A percentile compares a stretch with the other conserved stretches of the same genome.
These are phyloP conservation scores for Populus nigra DNA, from an alignment of 345 rosid genomes.

Conservation along the genomic window DNA sequence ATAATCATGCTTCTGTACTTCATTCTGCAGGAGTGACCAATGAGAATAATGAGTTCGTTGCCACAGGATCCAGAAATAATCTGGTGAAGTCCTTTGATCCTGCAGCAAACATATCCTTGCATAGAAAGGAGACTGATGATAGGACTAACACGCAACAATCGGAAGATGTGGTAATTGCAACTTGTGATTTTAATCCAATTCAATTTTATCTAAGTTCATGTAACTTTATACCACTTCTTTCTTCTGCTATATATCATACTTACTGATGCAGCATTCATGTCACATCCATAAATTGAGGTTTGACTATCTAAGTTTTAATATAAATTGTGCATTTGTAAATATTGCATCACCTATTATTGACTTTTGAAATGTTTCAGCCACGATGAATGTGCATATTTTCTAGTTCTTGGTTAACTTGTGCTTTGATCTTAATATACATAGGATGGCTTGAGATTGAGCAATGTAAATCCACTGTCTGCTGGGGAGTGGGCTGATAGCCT, in stretches of 20 bases:
- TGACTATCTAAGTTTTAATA: not conserved
- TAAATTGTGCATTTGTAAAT: not conserved
- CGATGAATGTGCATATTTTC: not conserved
- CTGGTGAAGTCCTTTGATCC: conserved; percentile 31
- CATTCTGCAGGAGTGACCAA: conserved; percentile 14
- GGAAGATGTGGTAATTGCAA: conserved; percentile 42
- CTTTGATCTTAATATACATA: conserved; percentile 19
- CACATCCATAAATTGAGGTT: not conserved
- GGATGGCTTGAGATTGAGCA: conserved; percentile 43
- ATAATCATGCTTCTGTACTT: conserved; percentile 26
- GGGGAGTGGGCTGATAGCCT: conserved; percentile 97
- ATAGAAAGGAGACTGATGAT: conserved; percentile 28
- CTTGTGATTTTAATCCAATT: not conserved
- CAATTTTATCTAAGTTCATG: not conserved
- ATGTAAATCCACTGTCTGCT: conserved; percentile 48
- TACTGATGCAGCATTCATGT: not conserved
- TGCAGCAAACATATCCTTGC: conserved; percentile 28
- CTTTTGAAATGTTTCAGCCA: not conserved
- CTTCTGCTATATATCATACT: not conserved
- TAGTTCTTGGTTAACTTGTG: conserved; percentile 14
- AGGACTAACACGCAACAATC: conserved; percentile 26
- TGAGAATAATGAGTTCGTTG: conserved; percentile 17
- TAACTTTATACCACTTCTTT: not conserved
- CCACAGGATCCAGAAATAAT: conserved; percentile 19
- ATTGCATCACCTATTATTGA: not conserved